phyloP scores from a whole-genome alignment of 768 basidiomycete genomes.

The Termitomyces sp. region DNA sequence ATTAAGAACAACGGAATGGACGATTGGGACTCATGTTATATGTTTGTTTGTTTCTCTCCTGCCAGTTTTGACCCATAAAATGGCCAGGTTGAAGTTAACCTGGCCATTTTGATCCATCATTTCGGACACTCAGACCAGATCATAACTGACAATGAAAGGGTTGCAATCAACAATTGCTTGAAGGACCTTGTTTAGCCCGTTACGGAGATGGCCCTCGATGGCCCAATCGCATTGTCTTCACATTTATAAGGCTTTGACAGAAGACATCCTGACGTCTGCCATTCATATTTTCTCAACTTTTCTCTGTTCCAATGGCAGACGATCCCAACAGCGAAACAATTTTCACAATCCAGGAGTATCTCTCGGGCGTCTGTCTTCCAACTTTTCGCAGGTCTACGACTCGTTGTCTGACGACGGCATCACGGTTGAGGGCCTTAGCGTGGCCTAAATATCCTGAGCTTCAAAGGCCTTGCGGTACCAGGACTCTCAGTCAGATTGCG shows the following conservation, averaged over 20 bases:
- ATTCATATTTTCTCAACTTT: neutral
- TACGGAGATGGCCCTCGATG: neutral
- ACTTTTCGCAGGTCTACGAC: constrained; percentile 7
- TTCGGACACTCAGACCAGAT: neutral
- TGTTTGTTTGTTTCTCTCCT: too few relatives aligned
- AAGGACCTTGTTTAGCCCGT: neutral
- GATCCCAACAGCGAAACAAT: neutral
- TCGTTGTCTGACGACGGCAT: neutral
- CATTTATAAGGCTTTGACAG: neutral
- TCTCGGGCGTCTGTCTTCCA: constrained; percentile 8
- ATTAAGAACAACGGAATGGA: too few relatives aligned
- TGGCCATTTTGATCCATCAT: too few relatives aligned
- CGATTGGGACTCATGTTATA: too few relatives aligned
- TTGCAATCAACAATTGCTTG: neutral
- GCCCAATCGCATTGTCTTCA: neutral
- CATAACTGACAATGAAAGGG: neutral
- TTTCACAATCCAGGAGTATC: constrained; percentile 11
- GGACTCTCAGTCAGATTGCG: constrained; percentile 1
- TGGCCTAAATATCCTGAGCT: constrained; percentile 16
- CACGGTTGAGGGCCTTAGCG: constrained; percentile 1
- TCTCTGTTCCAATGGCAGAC: neutral
- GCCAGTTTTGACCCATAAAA: too few relatives aligned
- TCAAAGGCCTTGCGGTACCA: constrained; percentile 6
- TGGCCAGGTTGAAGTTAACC: too few relatives aligned
- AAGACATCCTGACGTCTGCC: neutral